phyloP scores from a whole-genome alignment of 176 grass and related monocot genomes.

The Zizania latifolia region DNA sequence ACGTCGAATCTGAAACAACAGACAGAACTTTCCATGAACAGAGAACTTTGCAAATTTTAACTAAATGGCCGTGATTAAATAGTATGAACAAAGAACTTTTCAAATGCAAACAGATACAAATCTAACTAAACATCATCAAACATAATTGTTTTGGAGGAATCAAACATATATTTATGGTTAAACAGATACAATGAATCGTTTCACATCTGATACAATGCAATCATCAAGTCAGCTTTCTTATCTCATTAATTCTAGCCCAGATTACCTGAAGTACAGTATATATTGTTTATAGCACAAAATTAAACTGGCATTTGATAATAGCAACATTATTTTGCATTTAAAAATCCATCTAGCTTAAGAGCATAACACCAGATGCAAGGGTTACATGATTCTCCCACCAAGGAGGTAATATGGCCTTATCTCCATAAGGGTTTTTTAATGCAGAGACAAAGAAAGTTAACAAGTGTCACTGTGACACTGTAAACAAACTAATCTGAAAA shows the following conservation, averaged over 20 bases:
- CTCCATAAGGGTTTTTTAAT: background rate
- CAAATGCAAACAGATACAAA: background rate
- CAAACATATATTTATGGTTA: constrained; percentile 14
- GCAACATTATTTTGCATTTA: background rate
- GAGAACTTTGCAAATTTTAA: too few relatives aligned
- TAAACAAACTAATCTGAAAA: background rate
- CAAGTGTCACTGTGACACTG: background rate
- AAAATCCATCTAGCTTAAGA: background rate
- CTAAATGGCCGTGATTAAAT: too few relatives aligned
- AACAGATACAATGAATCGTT: constrained; percentile 1
- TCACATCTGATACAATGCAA: background rate
- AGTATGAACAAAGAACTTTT: constrained; percentile 7
- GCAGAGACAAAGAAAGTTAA: too few relatives aligned
- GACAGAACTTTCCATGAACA: too few relatives aligned
- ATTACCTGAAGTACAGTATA: background rate
- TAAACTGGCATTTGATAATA: constrained; percentile 1
- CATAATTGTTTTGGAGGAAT: background rate
- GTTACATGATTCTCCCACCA: background rate
- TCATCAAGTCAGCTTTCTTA: background rate
- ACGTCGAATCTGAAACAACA: constrained; percentile 80
- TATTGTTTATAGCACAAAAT: background rate
- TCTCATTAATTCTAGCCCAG: background rate
- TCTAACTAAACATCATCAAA: background rate
- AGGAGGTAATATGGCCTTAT: background rate
- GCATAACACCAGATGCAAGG: background rate